Evolutionary conservation across 202 grass and related monocot species (phyloP), one percentile per base, ranked within the genome.

Genomic region (Cymbopogon flexuosus): DNA sequence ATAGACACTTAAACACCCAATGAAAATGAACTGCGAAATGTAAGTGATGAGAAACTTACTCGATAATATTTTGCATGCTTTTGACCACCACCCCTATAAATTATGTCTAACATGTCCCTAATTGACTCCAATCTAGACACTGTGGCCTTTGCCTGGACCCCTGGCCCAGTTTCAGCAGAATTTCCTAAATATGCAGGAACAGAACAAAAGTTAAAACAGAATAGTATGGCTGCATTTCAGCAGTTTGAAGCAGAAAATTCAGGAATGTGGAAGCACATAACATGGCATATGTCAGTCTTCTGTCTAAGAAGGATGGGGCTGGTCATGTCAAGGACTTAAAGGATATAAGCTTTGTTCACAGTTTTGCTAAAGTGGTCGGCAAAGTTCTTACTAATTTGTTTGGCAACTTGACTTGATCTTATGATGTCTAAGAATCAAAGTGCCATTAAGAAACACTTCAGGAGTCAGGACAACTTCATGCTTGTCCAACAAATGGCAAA

Each of bases 91-190:
- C 86, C 92, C 77, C 84, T 92, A 83, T 94, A 98, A 65, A 94
- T 98, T 81, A 93, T 89, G 78, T 94, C 88, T 65, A 98, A 87
- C 27, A 94, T 90, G 51, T 93, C 90, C 83, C 86, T 91, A 75
- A 98, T 88, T 77, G 87, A 91, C 83, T 93, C 95, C 86, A 98
- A 84, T 84, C 92, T 93, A 85, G 79, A 94, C 31, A 93, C 79
- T 19, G 92, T 81, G 6, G 88, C 82, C 86, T 89, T 94, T 24
- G 88, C 62, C 83, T 89, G 92, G 27, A 62, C 68, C 56, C 78
- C 70, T 64, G 79, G 42, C 75, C 83, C 83, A 83, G 75, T 87
- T 82, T 81, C 88, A 84, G 84, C 65, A 21, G 79, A 87, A 84
- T 84, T 92, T 77, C 81, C 94, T 97, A 61, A 77, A 75, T 81